A percentile compares a stretch with the other conserved stretches of the same genome.
phyloP scores from a whole-genome alignment of 2,329 filamentous ascomycete genomes.

The Trichoderma atrobrunneum region DNA sequence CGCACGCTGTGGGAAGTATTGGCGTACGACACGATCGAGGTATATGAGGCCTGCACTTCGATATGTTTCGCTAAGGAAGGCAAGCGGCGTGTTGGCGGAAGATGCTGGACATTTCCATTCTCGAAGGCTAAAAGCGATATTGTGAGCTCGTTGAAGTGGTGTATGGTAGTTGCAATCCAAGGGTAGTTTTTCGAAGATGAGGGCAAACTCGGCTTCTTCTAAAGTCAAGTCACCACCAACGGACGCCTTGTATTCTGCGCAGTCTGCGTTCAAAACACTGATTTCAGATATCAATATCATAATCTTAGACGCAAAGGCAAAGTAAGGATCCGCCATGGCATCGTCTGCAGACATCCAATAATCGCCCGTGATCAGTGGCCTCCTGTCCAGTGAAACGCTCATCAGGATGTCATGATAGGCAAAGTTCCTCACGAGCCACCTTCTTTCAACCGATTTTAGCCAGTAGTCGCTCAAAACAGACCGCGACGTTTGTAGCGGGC shows the following conservation, averaged over 20 bases:
- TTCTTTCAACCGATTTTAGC: neutral
- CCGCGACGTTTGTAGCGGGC: neutral
- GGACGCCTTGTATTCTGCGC: neutral
- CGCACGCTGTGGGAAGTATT: neutral
- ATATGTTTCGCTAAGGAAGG: neutral
- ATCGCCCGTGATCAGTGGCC: neutral
- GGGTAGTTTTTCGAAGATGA: neutral
- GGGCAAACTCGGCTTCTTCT: neutral
- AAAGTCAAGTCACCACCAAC: neutral
- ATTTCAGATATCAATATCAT: slow-evolving; percentile 1
- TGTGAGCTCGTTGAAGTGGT: neutral
- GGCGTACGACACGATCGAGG: neutral
- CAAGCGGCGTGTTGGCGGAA: neutral
- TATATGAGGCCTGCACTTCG: slow-evolving; percentile 3
- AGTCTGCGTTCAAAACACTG: neutral
- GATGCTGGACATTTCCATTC: neutral
- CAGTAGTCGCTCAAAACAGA: neutral
- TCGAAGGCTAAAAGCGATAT: neutral
- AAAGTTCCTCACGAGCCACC: slow-evolving; percentile 3
- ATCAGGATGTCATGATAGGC: slow-evolving; percentile 4
- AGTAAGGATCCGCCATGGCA: neutral
- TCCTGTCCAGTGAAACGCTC: neutral
- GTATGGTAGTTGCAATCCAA: neutral
- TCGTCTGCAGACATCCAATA: slow-evolving; percentile 1
- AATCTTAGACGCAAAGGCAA: neutral